Evolutionary conservation across 192 early-diverging fungal species (phyloP), one percentile per base, ranked within the genome.

Genomic region (Phlyctochytrium arcticum): DNA sequence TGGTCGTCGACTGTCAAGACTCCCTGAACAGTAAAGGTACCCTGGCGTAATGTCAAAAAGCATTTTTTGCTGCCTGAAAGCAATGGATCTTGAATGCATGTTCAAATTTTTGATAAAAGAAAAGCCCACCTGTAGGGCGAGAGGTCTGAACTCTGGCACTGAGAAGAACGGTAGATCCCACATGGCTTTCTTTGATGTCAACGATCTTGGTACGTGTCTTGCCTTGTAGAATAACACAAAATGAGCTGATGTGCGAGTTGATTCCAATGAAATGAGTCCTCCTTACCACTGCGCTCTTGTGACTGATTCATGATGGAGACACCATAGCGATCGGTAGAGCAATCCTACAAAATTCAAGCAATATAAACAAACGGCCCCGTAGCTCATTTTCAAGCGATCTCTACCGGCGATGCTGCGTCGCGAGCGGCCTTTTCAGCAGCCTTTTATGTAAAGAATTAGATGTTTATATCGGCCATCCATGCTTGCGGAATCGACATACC

Each of bases 111-210:
- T 19, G 17, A 24, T 23, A 47, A 15, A 26, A 8, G 2, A 24
- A 24, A 36, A 60, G 72, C 78, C 37, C 76, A 79, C 91, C 89
- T n/a, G 84, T 89, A 15, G 89, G 78, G 30, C 94, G 88, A 37
- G 90, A 92, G 27, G 80, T 91, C 62, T 98, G 95, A 32, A 99
- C 85, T 49, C 97, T 89, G 17, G 92, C 95, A 60, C 90, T 91
- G 48, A 99, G 75, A 44, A 84, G 76, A 26, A 99, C 87, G 3
- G 75, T 84, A 71, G 96, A 81, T 49, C 85, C 92, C 33, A 73
- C 87, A 48, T 86, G 78, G 30, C 57, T 78, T 8, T 64, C 79
- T 37, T 73, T 77, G 35, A 98, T 78, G 46, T 83, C 81, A 33
- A 68, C 70, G 48, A 98, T 78, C 39, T 80, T 76, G 24, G 86